A percentile compares a stretch with the other conserved stretches of the same genome.
These are phyloP conservation scores for Eutypella sp. DNA, from an alignment of 2,329 filamentous ascomycete species.

Conservation along the genomic window DNA sequence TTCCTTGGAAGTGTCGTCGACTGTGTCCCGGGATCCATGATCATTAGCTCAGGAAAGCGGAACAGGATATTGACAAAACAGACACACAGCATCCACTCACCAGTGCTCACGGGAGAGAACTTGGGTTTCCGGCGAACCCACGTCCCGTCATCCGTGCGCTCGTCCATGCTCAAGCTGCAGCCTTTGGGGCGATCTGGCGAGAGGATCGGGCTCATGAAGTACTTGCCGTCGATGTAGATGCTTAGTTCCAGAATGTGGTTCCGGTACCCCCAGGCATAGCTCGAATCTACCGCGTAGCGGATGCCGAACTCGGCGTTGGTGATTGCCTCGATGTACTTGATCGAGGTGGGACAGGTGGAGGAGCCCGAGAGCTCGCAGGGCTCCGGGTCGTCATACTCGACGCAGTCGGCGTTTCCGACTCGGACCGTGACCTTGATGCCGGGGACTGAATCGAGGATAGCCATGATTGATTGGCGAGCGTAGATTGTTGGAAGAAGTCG, in stretches of 20 bases:
- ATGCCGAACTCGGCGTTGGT: conserved; percentile 23
- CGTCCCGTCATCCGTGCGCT: neutral
- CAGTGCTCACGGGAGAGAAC: conserved; percentile 22
- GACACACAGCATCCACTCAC: conserved; percentile 9
- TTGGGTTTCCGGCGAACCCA: conserved; percentile 16
- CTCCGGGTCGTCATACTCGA: conserved; percentile 22
- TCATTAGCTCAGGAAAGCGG: too few species aligned
- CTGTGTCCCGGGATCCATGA: too few species aligned
- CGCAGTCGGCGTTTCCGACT: conserved; percentile 10
- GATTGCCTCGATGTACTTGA: conserved; percentile 27
- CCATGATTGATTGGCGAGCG: conserved; percentile 18
- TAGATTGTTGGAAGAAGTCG: neutral
- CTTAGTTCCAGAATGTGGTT: conserved; percentile 13
- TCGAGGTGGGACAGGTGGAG: conserved; percentile 6
- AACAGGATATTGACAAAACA: neutral
- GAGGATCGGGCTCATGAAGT: conserved; percentile 1
- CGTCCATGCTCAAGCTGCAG: neutral
- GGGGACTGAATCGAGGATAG: conserved; percentile 19
- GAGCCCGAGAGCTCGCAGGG: conserved; percentile 1
- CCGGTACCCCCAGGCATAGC: conserved; percentile 22
- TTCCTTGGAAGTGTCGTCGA: conserved; percentile 19
- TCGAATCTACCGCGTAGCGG: conserved; percentile 6
- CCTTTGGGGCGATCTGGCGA: neutral
- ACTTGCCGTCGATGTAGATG: conserved; percentile 19
- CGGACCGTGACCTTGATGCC: conserved; percentile 19